A percentile compares a stretch with the other conserved stretches of the same genome.
Conservation (phyloP, 164 flowering plant species). For the Sedum album region DNA sequence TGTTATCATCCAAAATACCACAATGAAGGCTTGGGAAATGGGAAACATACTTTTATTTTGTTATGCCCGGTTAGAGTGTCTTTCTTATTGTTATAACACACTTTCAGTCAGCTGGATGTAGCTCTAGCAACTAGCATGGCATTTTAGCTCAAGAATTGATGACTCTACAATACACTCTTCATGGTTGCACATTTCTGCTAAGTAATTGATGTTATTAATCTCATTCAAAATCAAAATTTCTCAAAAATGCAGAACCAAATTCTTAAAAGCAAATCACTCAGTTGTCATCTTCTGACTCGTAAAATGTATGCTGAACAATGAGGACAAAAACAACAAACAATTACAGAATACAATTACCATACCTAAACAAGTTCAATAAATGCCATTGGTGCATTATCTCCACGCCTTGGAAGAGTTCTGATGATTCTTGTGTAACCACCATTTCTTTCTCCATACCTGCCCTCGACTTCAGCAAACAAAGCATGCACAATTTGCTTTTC, state of each 20-base stretch:
- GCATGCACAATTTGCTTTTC: slow-evolving; percentile 94
- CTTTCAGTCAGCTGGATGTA: no score
- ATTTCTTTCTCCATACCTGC: slow-evolving; percentile 81
- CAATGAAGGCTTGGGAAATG: no score
- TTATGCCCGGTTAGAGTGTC: no score
- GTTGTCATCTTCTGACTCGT: neutral
- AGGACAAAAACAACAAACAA: neutral
- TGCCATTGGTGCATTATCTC: slow-evolving; percentile 95
- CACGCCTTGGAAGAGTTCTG: slow-evolving; percentile 70
- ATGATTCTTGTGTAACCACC: slow-evolving; percentile 93
- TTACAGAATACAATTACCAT: neutral
- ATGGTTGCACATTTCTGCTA: no score
- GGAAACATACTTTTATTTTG: no score
- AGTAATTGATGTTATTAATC: no score
- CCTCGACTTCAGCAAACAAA: slow-evolving; percentile 78
- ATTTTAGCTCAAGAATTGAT: no score
- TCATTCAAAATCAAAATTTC: neutral
- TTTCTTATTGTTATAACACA: no score
- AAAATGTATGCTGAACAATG: neutral
- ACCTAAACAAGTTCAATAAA: slow-evolving; percentile 90
- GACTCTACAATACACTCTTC: no score
- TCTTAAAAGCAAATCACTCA: neutral
- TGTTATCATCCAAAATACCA: no score
- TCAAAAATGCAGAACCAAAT: neutral
- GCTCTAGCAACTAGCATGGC: no score